Evolutionary conservation across 129 eudicot species (phyloP).

Genomic region (Flaveria ramosissima): DNA sequence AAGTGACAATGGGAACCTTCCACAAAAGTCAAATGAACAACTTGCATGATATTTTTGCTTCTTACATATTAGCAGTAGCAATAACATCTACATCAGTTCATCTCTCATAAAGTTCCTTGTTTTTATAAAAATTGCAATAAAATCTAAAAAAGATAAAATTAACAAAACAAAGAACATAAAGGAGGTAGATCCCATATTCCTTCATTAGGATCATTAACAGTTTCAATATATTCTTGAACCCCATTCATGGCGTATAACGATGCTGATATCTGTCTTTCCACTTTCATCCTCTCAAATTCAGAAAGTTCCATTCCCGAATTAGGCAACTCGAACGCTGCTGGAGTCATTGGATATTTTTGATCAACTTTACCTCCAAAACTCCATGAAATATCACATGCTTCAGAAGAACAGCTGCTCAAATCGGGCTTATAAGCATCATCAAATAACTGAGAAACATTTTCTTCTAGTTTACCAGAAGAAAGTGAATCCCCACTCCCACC

Average conservation of each 20-base stretch:
- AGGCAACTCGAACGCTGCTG: conserved; percentile 48
- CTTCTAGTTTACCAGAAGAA: conserved; percentile 26
- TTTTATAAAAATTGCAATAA: conserved; percentile 31
- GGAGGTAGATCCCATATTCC: conserved; percentile 96
- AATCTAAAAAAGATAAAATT: conserved; percentile 18
- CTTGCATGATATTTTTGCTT: conserved; percentile 18
- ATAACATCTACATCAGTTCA: conserved; percentile 34
- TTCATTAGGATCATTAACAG: conserved; percentile 72
- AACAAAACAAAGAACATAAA: conserved; percentile 66
- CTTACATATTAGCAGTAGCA: conserved; percentile 34
- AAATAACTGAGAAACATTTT: conserved; percentile 40
- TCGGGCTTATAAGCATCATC: conserved; percentile 77
- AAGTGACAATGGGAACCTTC: conserved; percentile 31
- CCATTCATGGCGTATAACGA: conserved; percentile 75
- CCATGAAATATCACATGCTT: conserved; percentile 39
- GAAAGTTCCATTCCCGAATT: conserved; percentile 42
- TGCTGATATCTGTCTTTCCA: conserved; percentile 84
- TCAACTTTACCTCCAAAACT: conserved; percentile 34
- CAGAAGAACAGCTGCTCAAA: conserved; percentile 47
- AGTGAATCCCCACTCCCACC: conserved; percentile 31
- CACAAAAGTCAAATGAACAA: conserved; percentile 28
- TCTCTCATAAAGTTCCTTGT: conserved; percentile 30
- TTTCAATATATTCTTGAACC: conserved; percentile 79
- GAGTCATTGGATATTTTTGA: conserved; percentile 42
- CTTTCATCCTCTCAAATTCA: conserved; percentile 79